Evolutionary conservation across 768 basidiomycete genomes (phyloP), one percentile per base, ranked within the genome.

Genomic region (Kwoniella botswanensis): DNA sequence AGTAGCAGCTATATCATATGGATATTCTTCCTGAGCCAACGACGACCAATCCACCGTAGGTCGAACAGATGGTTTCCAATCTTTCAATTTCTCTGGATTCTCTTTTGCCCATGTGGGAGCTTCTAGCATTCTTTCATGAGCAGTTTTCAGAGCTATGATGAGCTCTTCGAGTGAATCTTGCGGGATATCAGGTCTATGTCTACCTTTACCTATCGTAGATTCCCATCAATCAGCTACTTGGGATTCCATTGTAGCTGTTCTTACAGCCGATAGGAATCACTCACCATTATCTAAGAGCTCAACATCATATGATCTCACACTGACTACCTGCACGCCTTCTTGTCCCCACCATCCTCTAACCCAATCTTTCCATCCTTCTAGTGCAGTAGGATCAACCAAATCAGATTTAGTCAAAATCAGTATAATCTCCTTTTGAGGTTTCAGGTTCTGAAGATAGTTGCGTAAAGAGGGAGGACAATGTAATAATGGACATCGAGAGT

Each of bases 401-500:
- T 93, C 93, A 4, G 89, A 86, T 29, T 93, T 93, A 84, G 93
- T 92, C 12, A 92, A 88, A 7, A 97, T 94, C 7, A 97, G 94
- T 85, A 95, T 96, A 81, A 99, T 96, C 0, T 92, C 93, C 78
- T 92, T 97, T 68, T 86, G 94, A 1, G 78, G 72, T 71, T 76
- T 76, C 7, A 77, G 68, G 55, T 55, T 67, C 44, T 81, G 74
- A 0, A 98, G 90, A 80, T 97, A 97, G 0, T 86, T 84, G 74
- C 95, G 92, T 55, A 99, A 85, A 83, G 98, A 96, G 72, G 94
- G 92, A 62, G 95, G 98, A 22, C 94, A 89, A 81, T 98, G 98
- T 35, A 89, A 87, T 10, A 97, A 86, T 1, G 97, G 96, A 85
- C 97, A 98, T 50, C 97, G 90, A 6, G 94, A 94, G 79, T 99